Evolutionary conservation across 2,329 filamentous ascomycete species (phyloP).

Genomic region (Stagonosporopsis chrysanthemi): DNA sequence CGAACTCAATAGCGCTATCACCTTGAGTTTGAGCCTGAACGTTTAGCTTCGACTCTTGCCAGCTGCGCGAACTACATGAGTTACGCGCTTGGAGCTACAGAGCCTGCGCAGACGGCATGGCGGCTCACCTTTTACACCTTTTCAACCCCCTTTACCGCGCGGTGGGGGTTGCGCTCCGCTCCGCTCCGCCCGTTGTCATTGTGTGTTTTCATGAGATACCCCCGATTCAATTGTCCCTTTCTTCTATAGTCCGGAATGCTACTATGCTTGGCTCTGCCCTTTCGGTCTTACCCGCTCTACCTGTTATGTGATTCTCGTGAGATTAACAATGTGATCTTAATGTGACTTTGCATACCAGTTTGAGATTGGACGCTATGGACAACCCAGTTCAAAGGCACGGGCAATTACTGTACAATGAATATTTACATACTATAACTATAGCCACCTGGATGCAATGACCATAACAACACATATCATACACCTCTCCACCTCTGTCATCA

Average conservation of each 20-base stretch:
- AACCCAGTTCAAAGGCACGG: background rate
- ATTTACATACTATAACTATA: background rate
- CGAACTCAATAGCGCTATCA: background rate
- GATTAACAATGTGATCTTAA: background rate
- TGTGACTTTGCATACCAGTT: background rate
- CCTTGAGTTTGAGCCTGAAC: conserved; percentile 2
- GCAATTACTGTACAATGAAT: background rate
- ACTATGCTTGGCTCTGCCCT: background rate
- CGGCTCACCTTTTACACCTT: background rate
- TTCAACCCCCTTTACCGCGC: background rate
- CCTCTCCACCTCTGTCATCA: background rate
- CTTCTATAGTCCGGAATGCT: conserved; percentile 19
- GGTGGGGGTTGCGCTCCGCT: background rate
- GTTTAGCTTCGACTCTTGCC: background rate
- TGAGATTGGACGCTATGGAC: background rate
- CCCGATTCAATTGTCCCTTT: conserved; percentile 17
- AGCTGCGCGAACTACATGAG: background rate
- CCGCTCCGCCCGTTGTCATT: conserved; percentile 15
- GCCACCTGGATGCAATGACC: background rate
- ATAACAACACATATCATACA: background rate
- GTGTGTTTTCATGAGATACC: conserved; percentile 45
- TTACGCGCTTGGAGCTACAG: background rate
- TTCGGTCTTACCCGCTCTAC: background rate
- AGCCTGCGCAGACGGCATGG: background rate
- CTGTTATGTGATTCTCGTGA: background rate